These are phyloP conservation scores for Tylopilus sp. DNA, from an alignment of 1,284 basidiomycete species.

Conservation along the genomic window DNA sequence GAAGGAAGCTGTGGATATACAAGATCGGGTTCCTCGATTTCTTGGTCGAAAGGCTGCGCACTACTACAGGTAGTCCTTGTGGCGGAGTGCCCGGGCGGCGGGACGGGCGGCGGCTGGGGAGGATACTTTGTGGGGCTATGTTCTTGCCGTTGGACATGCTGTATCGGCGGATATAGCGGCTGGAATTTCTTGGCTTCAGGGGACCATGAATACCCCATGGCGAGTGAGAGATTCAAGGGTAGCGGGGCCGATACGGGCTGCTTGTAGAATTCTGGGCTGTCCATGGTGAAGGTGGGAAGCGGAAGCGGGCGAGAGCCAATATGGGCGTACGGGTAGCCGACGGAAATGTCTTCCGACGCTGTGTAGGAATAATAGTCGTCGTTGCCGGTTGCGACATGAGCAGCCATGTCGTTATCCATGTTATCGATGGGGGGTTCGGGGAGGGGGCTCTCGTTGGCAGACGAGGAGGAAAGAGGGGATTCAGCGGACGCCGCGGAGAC, in stretches of 20 bases:
- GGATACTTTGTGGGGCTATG: constrained; percentile 24
- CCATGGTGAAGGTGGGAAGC: constrained; percentile 23
- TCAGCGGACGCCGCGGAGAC: constrained; percentile 33
- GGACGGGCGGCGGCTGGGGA: constrained; percentile 17
- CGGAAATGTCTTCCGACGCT: constrained; percentile 25
- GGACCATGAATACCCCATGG: constrained; percentile 36
- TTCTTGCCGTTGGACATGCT: constrained; percentile 31
- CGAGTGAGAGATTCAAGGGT: constrained; percentile 33
- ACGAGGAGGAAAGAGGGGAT: constrained; percentile 35
- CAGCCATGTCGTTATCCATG: constrained; percentile 30
- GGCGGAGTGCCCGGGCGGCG: constrained; percentile 9
- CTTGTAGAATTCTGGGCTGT: constrained; percentile 32
- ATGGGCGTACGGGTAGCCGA: constrained; percentile 28
- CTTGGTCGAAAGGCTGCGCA: constrained; percentile 27
- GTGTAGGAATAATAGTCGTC: constrained; percentile 35
- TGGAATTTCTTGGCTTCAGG: constrained; percentile 37
- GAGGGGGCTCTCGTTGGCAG: constrained; percentile 36
- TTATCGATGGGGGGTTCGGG: constrained; percentile 34
- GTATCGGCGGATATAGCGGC: constrained; percentile 37
- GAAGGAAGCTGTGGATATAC: constrained; percentile 24
- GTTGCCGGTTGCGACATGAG: constrained; percentile 28
- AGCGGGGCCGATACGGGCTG: constrained; percentile 36
- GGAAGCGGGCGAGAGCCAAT: constrained; percentile 26
- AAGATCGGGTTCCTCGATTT: constrained; percentile 31
- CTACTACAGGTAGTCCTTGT: constrained; percentile 17